Evolutionary conservation across 2,329 filamentous ascomycete species (phyloP).

Genomic region (Hyphodiscus sp.): DNA sequence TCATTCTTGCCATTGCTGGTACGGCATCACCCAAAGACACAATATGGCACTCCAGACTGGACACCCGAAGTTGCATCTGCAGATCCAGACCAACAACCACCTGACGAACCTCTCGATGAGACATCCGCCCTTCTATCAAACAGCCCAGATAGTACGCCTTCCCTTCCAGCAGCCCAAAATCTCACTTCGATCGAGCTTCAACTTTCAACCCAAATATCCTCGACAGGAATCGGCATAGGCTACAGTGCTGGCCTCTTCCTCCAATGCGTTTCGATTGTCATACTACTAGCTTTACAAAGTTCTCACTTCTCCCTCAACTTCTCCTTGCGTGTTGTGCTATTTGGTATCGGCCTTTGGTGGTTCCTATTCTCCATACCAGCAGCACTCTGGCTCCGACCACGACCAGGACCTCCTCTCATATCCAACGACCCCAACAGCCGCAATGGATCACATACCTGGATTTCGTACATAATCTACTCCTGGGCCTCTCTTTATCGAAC

Average conservation of each 20-base stretch:
- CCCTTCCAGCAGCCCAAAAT: slow-evolving; percentile 38
- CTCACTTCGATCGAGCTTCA: slow-evolving; percentile 61
- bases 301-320: slow-evolving; percentile 83
- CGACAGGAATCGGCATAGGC: slow-evolving; percentile 87
- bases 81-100: slow-evolving; percentile 12
- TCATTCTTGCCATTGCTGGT: slow-evolving; percentile 91
- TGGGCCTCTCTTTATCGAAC: slow-evolving; percentile 86
- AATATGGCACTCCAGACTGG: slow-evolving; percentile 21
- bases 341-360: slow-evolving; percentile 90
- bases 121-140: slow-evolving; percentile 40
- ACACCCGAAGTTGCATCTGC: slow-evolving; percentile 23
- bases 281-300: slow-evolving; percentile 67
- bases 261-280: slow-evolving; percentile 72
- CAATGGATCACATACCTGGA: slow-evolving; percentile 41
- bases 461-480: slow-evolving; percentile 71
- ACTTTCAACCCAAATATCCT: slow-evolving; percentile 85
- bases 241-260: slow-evolving; percentile 82
- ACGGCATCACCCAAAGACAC: slow-evolving; percentile 59
- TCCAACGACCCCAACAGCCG: slow-evolving; percentile 4
- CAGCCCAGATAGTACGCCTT: slow-evolving; percentile 11
- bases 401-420: slow-evolving; percentile 78
- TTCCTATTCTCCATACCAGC: slow-evolving; percentile 83
- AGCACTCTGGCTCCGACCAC: slow-evolving; percentile 77
- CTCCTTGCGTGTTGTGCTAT: slow-evolving; percentile 79
- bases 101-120: slow-evolving; percentile 9